phyloP scores from a whole-genome alignment of 371 early-diverging fungal species.

The Actinomortierella wolfii region DNA sequence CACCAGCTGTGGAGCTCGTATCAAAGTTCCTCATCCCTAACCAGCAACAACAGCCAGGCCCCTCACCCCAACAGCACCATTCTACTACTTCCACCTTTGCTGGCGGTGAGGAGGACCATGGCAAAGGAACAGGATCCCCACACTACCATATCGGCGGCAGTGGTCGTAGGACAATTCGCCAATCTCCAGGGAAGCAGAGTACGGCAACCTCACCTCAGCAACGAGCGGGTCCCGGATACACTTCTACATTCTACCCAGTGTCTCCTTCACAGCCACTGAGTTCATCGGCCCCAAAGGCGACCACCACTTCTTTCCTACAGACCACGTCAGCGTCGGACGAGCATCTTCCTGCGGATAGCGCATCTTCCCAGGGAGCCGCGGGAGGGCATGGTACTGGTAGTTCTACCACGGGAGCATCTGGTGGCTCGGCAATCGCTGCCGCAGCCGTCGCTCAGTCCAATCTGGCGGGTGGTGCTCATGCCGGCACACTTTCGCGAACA shows the following conservation, averaged over 20 bases:
- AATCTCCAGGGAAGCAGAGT: no score
- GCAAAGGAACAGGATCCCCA: no score
- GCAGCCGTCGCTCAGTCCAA: slow-evolving; percentile 42
- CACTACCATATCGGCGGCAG: no score
- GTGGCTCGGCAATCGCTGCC: slow-evolving; percentile 29
- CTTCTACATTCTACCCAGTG: slow-evolving; percentile 37
- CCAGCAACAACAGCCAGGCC: no score
- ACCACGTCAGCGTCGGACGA: slow-evolving; percentile 29
- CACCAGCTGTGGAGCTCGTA: slow-evolving; percentile 30
- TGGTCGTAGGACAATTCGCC: no score
- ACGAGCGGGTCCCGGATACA: slow-evolving; percentile 24
- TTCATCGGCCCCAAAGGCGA: slow-evolving; percentile 37
- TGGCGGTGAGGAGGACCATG: no score
- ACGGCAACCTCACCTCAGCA: slow-evolving; percentile 36
- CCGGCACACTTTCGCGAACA: slow-evolving; percentile 32
- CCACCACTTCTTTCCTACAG: slow-evolving; percentile 16
- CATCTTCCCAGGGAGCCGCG: slow-evolving; percentile 1
- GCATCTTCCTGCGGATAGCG: slow-evolving; percentile 7
- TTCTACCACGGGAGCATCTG: slow-evolving; percentile 5
- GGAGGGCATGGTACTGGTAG: background rate
- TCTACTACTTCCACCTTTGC: no score
- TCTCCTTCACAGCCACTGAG: slow-evolving; percentile 40
- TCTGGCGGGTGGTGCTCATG: slow-evolving; percentile 20
- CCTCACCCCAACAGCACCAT: no score
- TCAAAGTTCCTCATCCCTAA: slow-evolving; percentile 23